phyloP scores from a whole-genome alignment of 1,284 basidiomycete species.

The Ceratobasidium sp. region DNA sequence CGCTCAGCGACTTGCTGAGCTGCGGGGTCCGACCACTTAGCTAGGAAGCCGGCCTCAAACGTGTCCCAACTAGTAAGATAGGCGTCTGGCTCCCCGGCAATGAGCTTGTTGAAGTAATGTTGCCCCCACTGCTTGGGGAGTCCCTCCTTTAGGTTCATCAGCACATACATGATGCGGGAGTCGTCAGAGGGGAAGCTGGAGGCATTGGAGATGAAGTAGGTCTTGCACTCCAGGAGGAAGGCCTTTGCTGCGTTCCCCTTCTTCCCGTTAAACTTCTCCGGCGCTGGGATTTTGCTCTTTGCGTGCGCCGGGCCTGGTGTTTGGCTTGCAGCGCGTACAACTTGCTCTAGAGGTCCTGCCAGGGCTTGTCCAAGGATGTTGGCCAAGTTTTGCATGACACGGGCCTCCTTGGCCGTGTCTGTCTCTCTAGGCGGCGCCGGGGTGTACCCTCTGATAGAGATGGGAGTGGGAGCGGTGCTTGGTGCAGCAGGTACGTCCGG shows the following conservation, averaged over 20 bases:
- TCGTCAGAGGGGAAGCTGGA: not conserved
- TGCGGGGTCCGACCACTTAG: constrained; percentile 2
- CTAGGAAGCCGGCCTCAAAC: not conserved
- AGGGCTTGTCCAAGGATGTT: no score
- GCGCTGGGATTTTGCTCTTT: not conserved
- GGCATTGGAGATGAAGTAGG: no score
- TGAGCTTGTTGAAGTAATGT: not conserved
- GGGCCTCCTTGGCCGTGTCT: no score
- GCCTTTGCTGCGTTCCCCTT: not conserved
- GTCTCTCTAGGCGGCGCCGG: no score
- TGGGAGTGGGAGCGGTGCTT: no score
- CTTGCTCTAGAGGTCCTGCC: no score
- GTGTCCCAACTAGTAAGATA: not conserved
- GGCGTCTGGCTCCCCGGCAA: not conserved
- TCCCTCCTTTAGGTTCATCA: constrained; percentile 25
- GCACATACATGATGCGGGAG: constrained; percentile 13
- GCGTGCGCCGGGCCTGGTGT: no score
- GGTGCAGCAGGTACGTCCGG: no score
- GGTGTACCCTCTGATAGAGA: no score
- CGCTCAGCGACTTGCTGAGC: not conserved
- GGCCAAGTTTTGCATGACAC: no score
- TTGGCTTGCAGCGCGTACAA: no score
- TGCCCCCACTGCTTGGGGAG: constrained; percentile 26
- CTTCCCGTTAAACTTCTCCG: not conserved
- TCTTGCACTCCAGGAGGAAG: constrained; percentile 7